These are phyloP conservation scores for Ustilago bromivora DNA, from an alignment of 1,284 basidiomycete genomes.

Conservation along the genomic window DNA sequence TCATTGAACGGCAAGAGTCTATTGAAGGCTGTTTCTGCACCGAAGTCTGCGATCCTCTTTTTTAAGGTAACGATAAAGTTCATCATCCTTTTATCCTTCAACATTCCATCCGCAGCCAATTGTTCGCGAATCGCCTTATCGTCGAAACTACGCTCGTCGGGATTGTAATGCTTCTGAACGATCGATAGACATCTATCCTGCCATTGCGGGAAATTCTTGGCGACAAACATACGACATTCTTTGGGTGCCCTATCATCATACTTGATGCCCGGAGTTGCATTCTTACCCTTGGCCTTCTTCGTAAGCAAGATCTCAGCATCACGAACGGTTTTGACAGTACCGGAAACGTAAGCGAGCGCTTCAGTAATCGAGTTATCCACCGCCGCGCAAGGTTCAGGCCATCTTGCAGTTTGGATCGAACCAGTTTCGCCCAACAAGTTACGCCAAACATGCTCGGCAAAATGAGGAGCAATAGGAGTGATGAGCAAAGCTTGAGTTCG, in stretches of 20 bases:
- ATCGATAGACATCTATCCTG: constrained; percentile 85
- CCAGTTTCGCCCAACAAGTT: constrained; percentile 79
- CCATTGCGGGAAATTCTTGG: constrained; percentile 92
- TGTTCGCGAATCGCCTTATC: constrained; percentile 82
- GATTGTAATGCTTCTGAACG: constrained; percentile 79
- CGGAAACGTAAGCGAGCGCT: constrained; percentile 82
- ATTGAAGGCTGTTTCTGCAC: constrained; percentile 84
- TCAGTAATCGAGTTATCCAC: constrained; percentile 73
- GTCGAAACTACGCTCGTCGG: constrained; percentile 78
- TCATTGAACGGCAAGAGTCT: constrained; percentile 90
- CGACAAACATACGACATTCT: constrained; percentile 87
- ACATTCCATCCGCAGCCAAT: constrained; percentile 80
- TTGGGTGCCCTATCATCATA: constrained; percentile 74
- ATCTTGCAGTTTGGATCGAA: constrained; percentile 84
- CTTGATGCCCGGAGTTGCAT: constrained; percentile 26
- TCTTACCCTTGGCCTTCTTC: constrained; percentile 62
- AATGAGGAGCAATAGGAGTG: constrained; percentile 92
- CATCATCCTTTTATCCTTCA: constrained; percentile 97
- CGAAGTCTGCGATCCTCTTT: constrained; percentile 86
- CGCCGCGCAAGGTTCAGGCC: constrained; percentile 76
- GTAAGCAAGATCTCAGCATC: constrained; percentile 78
- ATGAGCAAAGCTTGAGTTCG: constrained; percentile 82
- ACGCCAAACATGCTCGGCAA: constrained; percentile 89
- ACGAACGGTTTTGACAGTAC: constrained; percentile 86
- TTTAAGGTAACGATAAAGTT: constrained; percentile 94